Percentiles rank a stretch among this genome's conserved stretches.
These are phyloP conservation scores for Brasenia schreberi DNA, from an alignment of 164 flowering plant genomes.

Conservation along the genomic window DNA sequence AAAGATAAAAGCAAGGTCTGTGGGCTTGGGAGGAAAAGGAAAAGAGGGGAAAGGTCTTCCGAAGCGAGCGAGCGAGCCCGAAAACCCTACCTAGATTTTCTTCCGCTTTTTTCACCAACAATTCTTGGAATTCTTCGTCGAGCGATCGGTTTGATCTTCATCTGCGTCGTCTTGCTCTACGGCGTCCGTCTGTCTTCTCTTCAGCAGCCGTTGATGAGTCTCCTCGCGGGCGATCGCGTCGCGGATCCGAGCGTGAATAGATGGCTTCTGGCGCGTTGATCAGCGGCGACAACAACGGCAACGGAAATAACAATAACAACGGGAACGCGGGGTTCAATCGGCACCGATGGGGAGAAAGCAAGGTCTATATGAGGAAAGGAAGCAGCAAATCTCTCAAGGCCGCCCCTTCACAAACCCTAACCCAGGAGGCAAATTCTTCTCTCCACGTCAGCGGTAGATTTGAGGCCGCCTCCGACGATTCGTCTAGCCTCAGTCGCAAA, in stretches of 20 bases:
- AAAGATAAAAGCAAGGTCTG: background rate
- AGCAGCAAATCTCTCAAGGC: constrained; percentile 30
- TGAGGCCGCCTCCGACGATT: constrained; percentile 11
- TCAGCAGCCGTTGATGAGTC: background rate
- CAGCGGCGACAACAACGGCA: constrained; percentile 23
- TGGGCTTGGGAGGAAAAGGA: background rate
- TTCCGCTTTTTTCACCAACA: background rate
- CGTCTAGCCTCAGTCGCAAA: constrained; percentile 7
- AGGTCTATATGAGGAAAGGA: constrained; percentile 29
- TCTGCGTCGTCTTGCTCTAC: background rate
- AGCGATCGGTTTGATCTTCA: background rate
- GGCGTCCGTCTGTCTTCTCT: background rate
- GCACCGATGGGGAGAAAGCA: constrained; percentile 23
- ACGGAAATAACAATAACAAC: background rate
- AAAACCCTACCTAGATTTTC: constrained; percentile 1
- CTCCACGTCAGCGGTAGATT: background rate
- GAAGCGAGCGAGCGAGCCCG: background rate
- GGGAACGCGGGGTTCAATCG: constrained; percentile 8
- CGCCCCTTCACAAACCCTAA: constrained; percentile 11
- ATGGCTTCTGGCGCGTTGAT: constrained; percentile 68
- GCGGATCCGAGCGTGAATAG: background rate
- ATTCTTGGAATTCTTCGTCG: background rate
- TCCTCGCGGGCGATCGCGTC: background rate
- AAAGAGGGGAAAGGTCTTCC: background rate
- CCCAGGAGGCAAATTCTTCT: constrained; percentile 10